Evolutionary conservation across 306 rosid species (phyloP).

Genomic region (Acacia confusa): DNA sequence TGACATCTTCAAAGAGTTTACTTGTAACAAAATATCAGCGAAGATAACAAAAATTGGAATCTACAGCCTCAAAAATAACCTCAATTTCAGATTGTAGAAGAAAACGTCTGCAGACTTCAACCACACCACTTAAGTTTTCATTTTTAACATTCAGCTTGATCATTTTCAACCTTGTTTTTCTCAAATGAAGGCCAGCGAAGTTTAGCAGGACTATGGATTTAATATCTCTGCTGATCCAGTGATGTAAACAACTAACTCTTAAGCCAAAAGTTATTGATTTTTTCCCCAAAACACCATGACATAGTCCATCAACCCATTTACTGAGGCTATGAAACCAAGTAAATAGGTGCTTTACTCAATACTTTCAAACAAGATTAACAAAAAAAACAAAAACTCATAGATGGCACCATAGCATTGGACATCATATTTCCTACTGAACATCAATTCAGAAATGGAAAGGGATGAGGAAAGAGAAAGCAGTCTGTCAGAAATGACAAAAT

Average conservation of each 20-base stretch:
- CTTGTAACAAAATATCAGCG: constrained; percentile 29
- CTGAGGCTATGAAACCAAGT: neutral
- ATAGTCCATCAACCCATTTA: neutral
- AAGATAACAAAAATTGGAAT: constrained; percentile 30
- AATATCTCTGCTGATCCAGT: neutral
- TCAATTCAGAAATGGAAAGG: neutral
- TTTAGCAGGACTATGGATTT: neutral
- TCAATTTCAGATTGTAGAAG: neutral
- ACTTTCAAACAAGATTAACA: neutral
- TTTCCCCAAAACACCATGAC: neutral
- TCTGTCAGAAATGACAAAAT: neutral
- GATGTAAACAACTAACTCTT: neutral
- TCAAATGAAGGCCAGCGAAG: neutral
- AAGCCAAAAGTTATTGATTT: neutral
- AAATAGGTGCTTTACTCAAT: neutral
- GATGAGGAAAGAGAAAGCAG: neutral
- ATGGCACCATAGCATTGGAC: neutral
- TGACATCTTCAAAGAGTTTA: constrained; percentile 31
- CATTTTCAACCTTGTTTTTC: constrained; percentile 15
- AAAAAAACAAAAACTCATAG: neutral
- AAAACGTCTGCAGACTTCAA: neutral
- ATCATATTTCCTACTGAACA: neutral
- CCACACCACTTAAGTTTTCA: neutral
- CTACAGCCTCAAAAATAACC: constrained; percentile 17
- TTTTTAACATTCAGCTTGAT: constrained; percentile 22